These are phyloP conservation scores for Pythium apleroticum DNA, from an alignment of 352 stramenopile species.

Conservation along the genomic window DNA sequence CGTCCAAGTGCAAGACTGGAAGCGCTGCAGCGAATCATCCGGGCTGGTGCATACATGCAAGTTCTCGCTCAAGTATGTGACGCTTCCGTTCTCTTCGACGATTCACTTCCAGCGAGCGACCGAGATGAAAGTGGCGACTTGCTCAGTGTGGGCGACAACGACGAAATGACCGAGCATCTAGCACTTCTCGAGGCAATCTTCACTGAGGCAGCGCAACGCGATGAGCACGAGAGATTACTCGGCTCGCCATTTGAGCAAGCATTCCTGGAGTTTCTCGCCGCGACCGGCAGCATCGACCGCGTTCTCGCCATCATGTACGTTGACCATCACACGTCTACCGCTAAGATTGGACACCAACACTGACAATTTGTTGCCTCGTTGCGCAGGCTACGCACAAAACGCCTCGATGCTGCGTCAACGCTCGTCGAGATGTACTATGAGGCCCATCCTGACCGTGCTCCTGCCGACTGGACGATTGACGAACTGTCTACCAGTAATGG, in stretches of 20 bases:
- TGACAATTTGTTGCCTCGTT: conserved; percentile 2
- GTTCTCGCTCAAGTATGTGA: conserved; percentile 29
- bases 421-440: conserved; percentile 32
- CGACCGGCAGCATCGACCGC: conserved; percentile 25
- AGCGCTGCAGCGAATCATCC: conserved; percentile 35
- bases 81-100: conserved; percentile 19
- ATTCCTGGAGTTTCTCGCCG: conserved; percentile 32
- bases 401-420: conserved; percentile 25
- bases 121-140: neutral
- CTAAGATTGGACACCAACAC: neutral
- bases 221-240: conserved; percentile 29
- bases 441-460: conserved; percentile 25
- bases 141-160: conserved; percentile 2
- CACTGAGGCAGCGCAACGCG: conserved; percentile 20
- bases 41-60: conserved; percentile 31
- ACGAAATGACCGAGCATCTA: conserved; percentile 30
- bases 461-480: conserved; percentile 7
- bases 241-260: conserved; percentile 26
- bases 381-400: conserved; percentile 19
- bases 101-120: neutral
- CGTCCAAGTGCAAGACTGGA: conserved; percentile 24
- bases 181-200: conserved; percentile 30
- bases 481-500: neutral
- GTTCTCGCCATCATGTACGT: conserved; percentile 30
- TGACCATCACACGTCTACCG: neutral